Percentiles rank a stretch among this genome's conserved stretches.
phyloP scores from a whole-genome alignment of 305 asterid genomes.

The Coffea humblotiana region DNA sequence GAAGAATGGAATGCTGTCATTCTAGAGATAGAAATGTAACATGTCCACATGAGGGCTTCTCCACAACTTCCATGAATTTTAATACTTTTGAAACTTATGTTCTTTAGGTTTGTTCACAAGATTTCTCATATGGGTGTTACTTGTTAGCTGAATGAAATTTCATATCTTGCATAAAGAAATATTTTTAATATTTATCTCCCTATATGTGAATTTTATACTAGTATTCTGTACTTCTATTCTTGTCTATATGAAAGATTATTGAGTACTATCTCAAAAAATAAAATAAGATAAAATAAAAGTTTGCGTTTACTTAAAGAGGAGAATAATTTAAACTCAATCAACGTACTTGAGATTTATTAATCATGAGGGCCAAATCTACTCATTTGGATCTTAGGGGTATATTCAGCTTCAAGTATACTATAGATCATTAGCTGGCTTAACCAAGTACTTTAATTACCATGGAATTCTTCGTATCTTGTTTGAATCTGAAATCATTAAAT shows the following conservation, averaged over 20 bases:
- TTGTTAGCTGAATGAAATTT: too few species aligned
- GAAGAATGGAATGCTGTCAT: conserved; percentile 1
- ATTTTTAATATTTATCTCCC: neutral
- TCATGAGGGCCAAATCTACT: neutral
- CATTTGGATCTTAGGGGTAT: neutral
- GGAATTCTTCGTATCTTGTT: neutral
- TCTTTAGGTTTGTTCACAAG: neutral
- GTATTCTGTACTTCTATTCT: too few species aligned
- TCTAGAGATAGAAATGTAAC: neutral
- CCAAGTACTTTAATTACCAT: neutral
- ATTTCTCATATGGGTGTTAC: neutral
- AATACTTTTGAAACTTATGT: neutral
- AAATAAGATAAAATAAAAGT: too few species aligned
- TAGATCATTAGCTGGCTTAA: neutral
- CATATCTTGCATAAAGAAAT: too few species aligned
- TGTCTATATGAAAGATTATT: too few species aligned
- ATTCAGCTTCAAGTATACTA: neutral
- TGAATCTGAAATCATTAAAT: neutral
- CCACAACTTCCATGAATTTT: neutral
- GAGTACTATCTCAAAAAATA: too few species aligned
- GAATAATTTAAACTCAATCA: neutral
- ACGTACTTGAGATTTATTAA: neutral
- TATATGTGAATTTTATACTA: too few species aligned
- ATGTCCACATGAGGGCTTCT: conserved; percentile 4
- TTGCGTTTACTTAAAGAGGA: neutral